These are phyloP conservation scores for Osmanthus fragrans DNA, from an alignment of 257 asterid genomes.

Conservation along the genomic window DNA sequence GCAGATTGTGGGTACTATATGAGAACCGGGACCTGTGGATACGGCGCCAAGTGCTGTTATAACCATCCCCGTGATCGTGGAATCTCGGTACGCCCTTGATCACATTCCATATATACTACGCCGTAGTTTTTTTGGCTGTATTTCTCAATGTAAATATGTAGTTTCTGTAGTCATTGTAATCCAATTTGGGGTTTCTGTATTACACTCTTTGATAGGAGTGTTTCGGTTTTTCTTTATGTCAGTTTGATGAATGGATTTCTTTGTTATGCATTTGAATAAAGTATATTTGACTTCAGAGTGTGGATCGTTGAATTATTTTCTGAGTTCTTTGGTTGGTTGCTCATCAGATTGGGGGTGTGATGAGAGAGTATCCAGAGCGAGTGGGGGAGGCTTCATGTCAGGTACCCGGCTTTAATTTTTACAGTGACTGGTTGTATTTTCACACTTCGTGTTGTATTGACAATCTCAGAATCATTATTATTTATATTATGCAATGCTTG, in stretches of 20 bases:
- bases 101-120: constrained; percentile 1
- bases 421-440: background rate
- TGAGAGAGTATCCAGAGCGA: constrained; percentile 77
- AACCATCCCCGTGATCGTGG: constrained; percentile 77
- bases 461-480: background rate
- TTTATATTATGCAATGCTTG: background rate
- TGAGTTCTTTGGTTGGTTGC: constrained; percentile 11
- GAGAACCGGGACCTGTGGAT: constrained; percentile 82
- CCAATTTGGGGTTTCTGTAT: constrained; percentile 3
- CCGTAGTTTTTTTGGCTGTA: constrained; percentile 8
- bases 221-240: constrained; percentile 9
- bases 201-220: background rate
- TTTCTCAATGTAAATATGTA: background rate
- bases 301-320: background rate
- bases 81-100: constrained; percentile 47
- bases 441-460: background rate
- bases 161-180: background rate
- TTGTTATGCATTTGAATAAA: background rate
- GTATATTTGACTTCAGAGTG: background rate
- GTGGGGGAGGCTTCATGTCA: constrained; percentile 80
- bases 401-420: constrained; percentile 41
- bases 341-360: constrained; percentile 30
- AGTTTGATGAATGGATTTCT: constrained; percentile 7
- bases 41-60: constrained; percentile 79
- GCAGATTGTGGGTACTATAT: constrained; percentile 74